A percentile compares a stretch with the other conserved stretches of the same genome.
Conservation (phyloP, 257 asterid genomes). For the Datura wrightii region DNA sequence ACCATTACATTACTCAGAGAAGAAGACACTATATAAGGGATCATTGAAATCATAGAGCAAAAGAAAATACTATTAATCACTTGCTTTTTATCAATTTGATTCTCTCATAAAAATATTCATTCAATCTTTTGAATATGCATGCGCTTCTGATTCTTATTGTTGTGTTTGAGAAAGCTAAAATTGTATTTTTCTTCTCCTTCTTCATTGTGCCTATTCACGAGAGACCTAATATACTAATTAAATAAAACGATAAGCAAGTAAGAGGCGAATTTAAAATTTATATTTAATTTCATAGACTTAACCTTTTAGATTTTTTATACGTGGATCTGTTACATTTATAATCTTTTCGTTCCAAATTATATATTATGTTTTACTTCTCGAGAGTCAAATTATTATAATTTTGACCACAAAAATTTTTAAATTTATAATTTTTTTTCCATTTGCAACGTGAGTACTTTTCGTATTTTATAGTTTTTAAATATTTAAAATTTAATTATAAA, state of each 20-base stretch:
- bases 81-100: not conserved
- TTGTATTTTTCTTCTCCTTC: not conserved
- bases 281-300: not conserved
- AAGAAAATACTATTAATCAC: not conserved
- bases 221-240: not conserved
- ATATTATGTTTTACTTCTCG: no score
- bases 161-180: not conserved
- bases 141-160: not conserved
- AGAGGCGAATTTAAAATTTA: not conserved
- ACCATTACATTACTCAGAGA: not conserved
- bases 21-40: not conserved
- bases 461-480: no score
- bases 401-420: not conserved
- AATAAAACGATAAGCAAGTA: not conserved
- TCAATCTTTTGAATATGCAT: not conserved
- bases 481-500: no score
- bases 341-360: no score
- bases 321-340: not conserved
- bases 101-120: not conserved
- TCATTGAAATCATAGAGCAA: not conserved
- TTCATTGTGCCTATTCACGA: not conserved
- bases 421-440: not conserved
- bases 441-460: not conserved
- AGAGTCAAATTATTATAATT: not conserved
- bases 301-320: not conserved